Evolutionary conservation across 495 filamentous ascomycete genomes (phyloP), one percentile per base, ranked within the genome.

Genomic region (Penicillium canescens): DNA sequence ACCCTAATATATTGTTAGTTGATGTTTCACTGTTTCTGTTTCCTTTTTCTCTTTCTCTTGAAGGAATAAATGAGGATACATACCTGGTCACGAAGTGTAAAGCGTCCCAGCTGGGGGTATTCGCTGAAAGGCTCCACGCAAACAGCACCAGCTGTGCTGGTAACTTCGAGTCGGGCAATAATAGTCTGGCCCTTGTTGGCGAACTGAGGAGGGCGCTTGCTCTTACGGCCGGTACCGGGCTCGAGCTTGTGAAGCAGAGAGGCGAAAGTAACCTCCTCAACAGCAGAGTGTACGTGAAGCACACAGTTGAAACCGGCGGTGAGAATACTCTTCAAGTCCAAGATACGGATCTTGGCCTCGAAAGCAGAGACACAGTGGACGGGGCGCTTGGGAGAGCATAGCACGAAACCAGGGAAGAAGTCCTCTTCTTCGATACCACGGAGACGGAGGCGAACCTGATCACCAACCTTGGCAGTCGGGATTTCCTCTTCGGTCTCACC

Each of bases 401-500:
- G 83, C 31, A 98, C 94, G 73, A 96, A 99, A 23, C 94, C 94
- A n/a, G 93, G 92, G 52, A 91, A 75, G 62, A 99, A 89, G 57
- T 98, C 94, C 76, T 99, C 94, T 75, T 99, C 94, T 74, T 99
- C 94, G 31, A 95, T 86, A 58, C 95, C 94, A 50, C 92, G 86
- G 52, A 98, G 83, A 55, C 94, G 90, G 56, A 97, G 69, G 16
- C 94, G 91, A 42, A 98, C 87, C 74, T 99, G 94, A 66, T 99
- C 94, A 73, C 94, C 94, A 62, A 91, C 96, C 55, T 87, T 88
- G 20, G 86, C 92, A 28, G 78, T 78, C 10, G 69, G 56, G 34
- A 96, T 82, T 65, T 99, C 94, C 45, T 99, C 94, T 78, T 99
- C 94, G 1, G 91, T 93, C 71, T 99, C 95, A 49, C 92, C 94